Evolutionary conservation across 768 basidiomycete species (phyloP), one percentile per base, ranked within the genome.

Genomic region (Leccinum obscurum): DNA sequence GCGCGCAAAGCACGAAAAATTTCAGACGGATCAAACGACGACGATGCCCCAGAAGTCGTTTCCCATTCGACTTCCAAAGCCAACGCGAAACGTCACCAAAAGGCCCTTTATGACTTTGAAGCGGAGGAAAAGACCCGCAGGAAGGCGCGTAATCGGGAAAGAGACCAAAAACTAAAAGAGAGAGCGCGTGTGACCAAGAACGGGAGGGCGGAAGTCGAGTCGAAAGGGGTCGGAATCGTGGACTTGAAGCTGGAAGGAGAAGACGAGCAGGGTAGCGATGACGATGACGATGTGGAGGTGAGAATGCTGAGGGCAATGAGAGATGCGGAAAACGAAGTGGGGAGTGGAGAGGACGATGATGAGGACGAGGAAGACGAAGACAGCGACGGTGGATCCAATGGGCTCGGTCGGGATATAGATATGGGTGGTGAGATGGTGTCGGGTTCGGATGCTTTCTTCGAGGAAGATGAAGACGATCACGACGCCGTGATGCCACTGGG

Each of bases 11-110:
- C 32, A 53, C 65, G 51, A 24, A 55, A 28, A 13, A 52, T 15
- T 34, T 64, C 61, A 34, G 70, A 64, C 15, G 3, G 20, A 34
- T 67, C 69, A 37, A 75, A 73, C 57, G 76, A 77, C 52, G 80
- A 80, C 54, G 77, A 84, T 1, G 77, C 77, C 1, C 85, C 85
- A 1, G 84, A 85, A 62, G 66, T 80, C 0, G 66, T 86, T n/a
- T 74, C 83, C 0, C 79, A 81, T n/a, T 73, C 74, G 0, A 67
- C 76, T 5, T 81, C 83, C 26, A 85, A 80, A 66, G 76, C 77
- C 24, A 63, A 72, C 13, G 77, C 71, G 8, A 73, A 77, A 60
- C 75, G 72, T 44, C 70, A 72, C 52, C 71, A 77, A 28, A 72
- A 73, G n/a, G 74, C 74, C 5, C 62, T 81, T 0, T 70, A 71